phyloP scores from a whole-genome alignment of 2,329 filamentous ascomycete species.

The Trichoderma endophyticum region DNA sequence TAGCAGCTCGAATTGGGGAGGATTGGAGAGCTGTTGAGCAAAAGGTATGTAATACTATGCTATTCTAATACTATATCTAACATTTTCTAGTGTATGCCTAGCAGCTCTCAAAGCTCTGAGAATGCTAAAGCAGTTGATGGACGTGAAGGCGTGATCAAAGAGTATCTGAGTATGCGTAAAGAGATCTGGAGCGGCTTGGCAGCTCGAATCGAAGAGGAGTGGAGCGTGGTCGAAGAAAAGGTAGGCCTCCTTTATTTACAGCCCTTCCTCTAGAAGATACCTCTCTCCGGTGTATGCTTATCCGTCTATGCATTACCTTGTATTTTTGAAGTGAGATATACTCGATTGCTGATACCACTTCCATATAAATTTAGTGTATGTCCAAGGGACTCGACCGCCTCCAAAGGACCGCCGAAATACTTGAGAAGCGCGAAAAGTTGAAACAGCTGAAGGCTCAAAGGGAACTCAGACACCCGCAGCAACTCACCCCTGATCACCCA shows the following conservation, averaged over 20 bases:
- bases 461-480: not conserved
- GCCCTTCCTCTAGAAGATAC: not conserved
- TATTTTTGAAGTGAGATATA: accelerated
- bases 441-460: not conserved
- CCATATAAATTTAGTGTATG: not conserved
- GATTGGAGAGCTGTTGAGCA: not conserved
- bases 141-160: not conserved
- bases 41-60: not conserved
- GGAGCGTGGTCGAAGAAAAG: not conserved
- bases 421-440: not conserved
- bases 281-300: not conserved
- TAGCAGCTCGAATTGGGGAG: not conserved
- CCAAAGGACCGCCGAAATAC: not conserved
- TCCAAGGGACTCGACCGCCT: not conserved
- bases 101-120: not conserved
- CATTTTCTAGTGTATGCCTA: not conserved
- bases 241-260: not conserved
- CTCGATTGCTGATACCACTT: not conserved
- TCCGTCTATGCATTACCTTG: not conserved
- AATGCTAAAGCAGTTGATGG: not conserved
- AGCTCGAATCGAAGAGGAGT: not conserved
- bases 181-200: not conserved
- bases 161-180: not conserved
- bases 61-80: not conserved
- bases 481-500: accelerated